These are phyloP conservation scores for Ustilago xerochloae DNA, from an alignment of 1,284 basidiomycete species.

Conservation along the genomic window DNA sequence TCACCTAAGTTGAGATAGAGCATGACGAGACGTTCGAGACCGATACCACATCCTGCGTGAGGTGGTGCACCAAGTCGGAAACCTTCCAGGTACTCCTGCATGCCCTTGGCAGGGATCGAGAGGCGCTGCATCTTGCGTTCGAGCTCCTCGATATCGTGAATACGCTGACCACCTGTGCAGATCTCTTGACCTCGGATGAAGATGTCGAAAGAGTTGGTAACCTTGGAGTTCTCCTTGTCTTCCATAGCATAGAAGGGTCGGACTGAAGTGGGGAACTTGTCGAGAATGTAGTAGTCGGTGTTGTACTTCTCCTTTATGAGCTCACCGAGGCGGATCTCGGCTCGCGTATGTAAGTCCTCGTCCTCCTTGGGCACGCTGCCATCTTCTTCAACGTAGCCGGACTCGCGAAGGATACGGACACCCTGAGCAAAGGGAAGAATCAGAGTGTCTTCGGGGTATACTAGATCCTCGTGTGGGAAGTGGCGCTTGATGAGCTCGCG, in stretches of 20 bases:
- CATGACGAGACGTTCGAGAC: slow-evolving; percentile 65
- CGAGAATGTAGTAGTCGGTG: slow-evolving; percentile 76
- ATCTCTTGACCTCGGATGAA: slow-evolving; percentile 67
- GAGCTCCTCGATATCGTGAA: slow-evolving; percentile 60
- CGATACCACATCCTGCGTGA: slow-evolving; percentile 67
- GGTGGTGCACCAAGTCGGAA: slow-evolving; percentile 66
- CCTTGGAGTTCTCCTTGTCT: slow-evolving; percentile 71
- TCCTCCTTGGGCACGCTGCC: slow-evolving; percentile 57
- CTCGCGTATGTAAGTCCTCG: slow-evolving; percentile 77
- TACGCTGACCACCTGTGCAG: slow-evolving; percentile 67
- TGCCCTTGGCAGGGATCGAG: slow-evolving; percentile 54
- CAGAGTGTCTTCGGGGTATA: slow-evolving; percentile 69
- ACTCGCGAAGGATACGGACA: slow-evolving; percentile 75
- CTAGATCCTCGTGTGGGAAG: slow-evolving; percentile 59
- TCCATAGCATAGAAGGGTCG: slow-evolving; percentile 84
- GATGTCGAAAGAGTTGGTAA: slow-evolving; percentile 66
- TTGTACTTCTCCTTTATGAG: slow-evolving; percentile 91
- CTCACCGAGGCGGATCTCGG: slow-evolving; percentile 89
- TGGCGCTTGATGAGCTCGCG: slow-evolving; percentile 52
- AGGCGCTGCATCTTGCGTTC: slow-evolving; percentile 57
- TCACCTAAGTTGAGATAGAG: slow-evolving; percentile 67
- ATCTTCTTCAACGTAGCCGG: slow-evolving; percentile 63
- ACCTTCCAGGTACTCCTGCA: slow-evolving; percentile 66
- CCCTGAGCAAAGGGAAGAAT: slow-evolving; percentile 85
- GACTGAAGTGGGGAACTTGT: slow-evolving; percentile 74